Evolutionary conservation across 2,329 filamentous ascomycete species (phyloP).

Genomic region (Diaporthe capsici): DNA sequence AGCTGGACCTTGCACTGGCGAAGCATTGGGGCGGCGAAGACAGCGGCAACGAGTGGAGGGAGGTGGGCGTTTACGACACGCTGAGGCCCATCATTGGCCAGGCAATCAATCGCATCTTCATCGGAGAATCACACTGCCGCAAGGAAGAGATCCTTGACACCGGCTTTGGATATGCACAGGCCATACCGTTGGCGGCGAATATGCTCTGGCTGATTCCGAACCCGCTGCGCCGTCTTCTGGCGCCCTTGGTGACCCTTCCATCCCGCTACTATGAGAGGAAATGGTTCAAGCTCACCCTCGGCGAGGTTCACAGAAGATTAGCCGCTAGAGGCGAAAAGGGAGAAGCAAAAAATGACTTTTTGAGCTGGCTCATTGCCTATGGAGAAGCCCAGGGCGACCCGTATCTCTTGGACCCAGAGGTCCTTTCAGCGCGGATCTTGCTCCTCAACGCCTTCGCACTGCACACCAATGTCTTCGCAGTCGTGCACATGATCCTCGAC

Average conservation of each 20-base stretch:
- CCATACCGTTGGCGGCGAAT: slow-evolving; percentile 34
- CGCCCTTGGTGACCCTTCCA: slow-evolving; percentile 34
- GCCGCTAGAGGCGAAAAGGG: slow-evolving; percentile 2
- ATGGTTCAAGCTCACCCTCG: slow-evolving; percentile 35
- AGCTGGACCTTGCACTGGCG: slow-evolving; percentile 34
- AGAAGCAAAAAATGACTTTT: slow-evolving; percentile 33
- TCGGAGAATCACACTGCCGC: slow-evolving; percentile 18
- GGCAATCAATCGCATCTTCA: slow-evolving; percentile 36
- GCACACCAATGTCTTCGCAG: slow-evolving; percentile 36
- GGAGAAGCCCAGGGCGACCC: slow-evolving; percentile 34
- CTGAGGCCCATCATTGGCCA: slow-evolving; percentile 35
- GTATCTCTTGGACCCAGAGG: slow-evolving; percentile 36
- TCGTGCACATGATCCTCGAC: slow-evolving; percentile 38
- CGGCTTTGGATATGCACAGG: slow-evolving; percentile 33
- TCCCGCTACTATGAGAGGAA: slow-evolving; percentile 29
- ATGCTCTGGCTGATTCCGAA: slow-evolving; percentile 31
- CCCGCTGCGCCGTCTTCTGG: slow-evolving; percentile 27
- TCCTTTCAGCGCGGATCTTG: slow-evolving; percentile 34
- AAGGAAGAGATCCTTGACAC: slow-evolving; percentile 26
- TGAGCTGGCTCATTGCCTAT: slow-evolving; percentile 34
- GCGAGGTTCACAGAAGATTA: slow-evolving; percentile 22
- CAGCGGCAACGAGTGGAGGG: slow-evolving; percentile 34
- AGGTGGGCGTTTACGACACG: slow-evolving; percentile 36
- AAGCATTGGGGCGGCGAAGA: slow-evolving; percentile 23
- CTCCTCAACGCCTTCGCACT: slow-evolving; percentile 38